Evolutionary conservation across 257 asterid genomes (phyloP).

Genomic region (Ajuga chamaepitys): DNA sequence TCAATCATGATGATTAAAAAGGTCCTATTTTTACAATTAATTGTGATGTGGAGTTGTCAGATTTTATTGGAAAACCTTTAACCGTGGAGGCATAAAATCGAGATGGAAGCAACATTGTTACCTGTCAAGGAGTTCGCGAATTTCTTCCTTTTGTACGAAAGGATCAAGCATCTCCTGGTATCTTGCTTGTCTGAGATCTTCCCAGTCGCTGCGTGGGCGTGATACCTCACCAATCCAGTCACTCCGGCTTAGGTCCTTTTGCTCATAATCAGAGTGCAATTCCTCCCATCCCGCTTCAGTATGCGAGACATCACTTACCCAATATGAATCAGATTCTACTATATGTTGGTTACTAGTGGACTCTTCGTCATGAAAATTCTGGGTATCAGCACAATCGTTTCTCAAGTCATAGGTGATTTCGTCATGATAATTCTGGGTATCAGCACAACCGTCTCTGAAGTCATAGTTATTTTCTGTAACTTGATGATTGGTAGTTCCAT

Average conservation of each 20-base stretch:
- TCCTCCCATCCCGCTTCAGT: constrained; percentile 51
- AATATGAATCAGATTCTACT: constrained; percentile 29
- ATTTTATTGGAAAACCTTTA: too few relatives aligned
- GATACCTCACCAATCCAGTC: constrained; percentile 80
- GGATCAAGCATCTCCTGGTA: constrained; percentile 93
- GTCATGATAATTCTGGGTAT: constrained; percentile 20
- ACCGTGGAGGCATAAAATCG: not conserved
- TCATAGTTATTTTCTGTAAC: constrained; percentile 8
- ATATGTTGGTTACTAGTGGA: constrained; percentile 17
- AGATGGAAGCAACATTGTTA: constrained; percentile 1
- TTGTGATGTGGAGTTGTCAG: not conserved
- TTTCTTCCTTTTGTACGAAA: constrained; percentile 59
- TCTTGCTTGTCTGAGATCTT: constrained; percentile 77
- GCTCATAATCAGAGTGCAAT: constrained; percentile 34
- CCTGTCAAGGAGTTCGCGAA: constrained; percentile 72
- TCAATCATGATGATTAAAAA: too few relatives aligned
- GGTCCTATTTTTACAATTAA: too few relatives aligned
- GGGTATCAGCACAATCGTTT: constrained; percentile 16
- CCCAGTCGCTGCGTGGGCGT: constrained; percentile 92
- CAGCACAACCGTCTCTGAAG: constrained; percentile 4
- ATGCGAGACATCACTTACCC: constrained; percentile 44
- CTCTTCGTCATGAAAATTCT: constrained; percentile 23
- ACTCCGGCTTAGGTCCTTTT: constrained; percentile 21
- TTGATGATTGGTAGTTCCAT: constrained; percentile 15
- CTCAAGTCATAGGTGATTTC: constrained; percentile 15